Base-by-base conservation (phyloP, 2,329 filamentous ascomycete genomes). In the Sporothrix curviconia region DNA sequence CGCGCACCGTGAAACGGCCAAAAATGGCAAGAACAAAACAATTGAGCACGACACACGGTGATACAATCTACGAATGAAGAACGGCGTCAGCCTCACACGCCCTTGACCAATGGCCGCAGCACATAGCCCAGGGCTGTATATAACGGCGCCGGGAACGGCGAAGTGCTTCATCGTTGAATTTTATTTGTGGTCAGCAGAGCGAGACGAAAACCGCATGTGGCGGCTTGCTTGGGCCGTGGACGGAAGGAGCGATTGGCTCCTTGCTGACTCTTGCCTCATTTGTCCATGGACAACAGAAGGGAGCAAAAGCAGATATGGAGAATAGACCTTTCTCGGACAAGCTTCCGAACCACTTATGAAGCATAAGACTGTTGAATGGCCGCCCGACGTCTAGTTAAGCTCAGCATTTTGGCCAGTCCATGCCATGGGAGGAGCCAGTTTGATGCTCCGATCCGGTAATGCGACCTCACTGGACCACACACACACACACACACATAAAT, bases 11-110 rank as follows among this genome's bases (percentile, higher is more conserved):
- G 14, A 37, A 46, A n/a, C 22, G 14, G 24, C 34, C 34, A 9
- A 56, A 51, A 56, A 22, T 6, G 55, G 55, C 25, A 56, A 43
- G 25, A 50, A 50, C 36, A 42, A 50, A 51, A 43, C 44, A 49
- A n/a, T n/a, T n/a, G n/a, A n/a, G n/a, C n/a, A n/a, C n/a, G n/a
- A n/a, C n/a, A n/a, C n/a, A n/a, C n/a, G n/a, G n/a, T n/a, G n/a
- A n/a, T n/a, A n/a, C n/a, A n/a, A n/a, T n/a, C 28, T 32, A 32
- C 28, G 28, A 32, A 32, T n/a, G 8, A 50, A 5, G 19, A 25
- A 34, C 32, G 32, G 24, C 47, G 8, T 22, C 40, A 46, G 43
- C 25, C n/a, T 32, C 43, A 32, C 25, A 46, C 32, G 47, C 47
- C 30, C 11, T 24, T 22, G 40, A 14, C 52, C 52, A 46, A 55